Percentiles rank a stretch among this genome's conserved stretches.
phyloP scores from a whole-genome alignment of 768 basidiomycete genomes.

The Austroboletus festivus region DNA sequence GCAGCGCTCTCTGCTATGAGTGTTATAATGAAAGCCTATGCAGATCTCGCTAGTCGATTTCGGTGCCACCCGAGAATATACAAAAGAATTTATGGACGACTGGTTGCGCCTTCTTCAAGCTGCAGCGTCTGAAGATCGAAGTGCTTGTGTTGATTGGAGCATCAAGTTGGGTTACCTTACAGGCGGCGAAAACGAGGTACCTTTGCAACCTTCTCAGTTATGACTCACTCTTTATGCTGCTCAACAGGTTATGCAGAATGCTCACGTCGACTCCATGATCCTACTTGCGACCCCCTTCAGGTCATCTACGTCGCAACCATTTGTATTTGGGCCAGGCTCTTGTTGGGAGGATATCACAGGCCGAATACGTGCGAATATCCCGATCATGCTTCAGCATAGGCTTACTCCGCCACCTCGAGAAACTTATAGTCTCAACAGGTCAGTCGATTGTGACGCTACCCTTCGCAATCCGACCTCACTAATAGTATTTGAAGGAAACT shows the following conservation, averaged over 20 bases:
- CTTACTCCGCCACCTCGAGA: slow-evolving; percentile 91
- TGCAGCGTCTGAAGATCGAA: slow-evolving; percentile 65
- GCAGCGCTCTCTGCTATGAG: not conserved
- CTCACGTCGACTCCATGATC: slow-evolving; percentile 80
- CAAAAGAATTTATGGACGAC: slow-evolving; percentile 78
- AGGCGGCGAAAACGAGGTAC: slow-evolving; percentile 82
- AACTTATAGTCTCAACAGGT: slow-evolving; percentile 93
- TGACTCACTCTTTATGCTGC: not conserved
- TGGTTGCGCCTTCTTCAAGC: slow-evolving; percentile 86
- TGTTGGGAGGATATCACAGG: slow-evolving; percentile 70
- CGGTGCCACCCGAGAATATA: slow-evolving; percentile 88
- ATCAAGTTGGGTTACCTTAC: slow-evolving; percentile 86
- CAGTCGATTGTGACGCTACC: slow-evolving; percentile 22
- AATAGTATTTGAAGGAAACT: slow-evolving; percentile 50
- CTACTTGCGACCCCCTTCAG: slow-evolving; percentile 88
- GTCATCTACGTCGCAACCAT: slow-evolving; percentile 58
- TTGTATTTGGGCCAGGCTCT: slow-evolving; percentile 70
- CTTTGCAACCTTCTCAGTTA: slow-evolving; percentile 25
- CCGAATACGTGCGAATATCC: slow-evolving; percentile 76
- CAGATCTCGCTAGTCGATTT: slow-evolving; percentile 92
- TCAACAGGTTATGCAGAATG: slow-evolving; percentile 69
- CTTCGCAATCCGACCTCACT: not conserved
- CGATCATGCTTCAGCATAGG: slow-evolving; percentile 84
- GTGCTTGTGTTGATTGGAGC: slow-evolving; percentile 69
- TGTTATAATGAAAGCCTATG: not conserved